A percentile compares a stretch with the other conserved stretches of the same genome.
These are phyloP conservation scores for Chrysosporium keratinophilum DNA, from an alignment of 2,329 filamentous ascomycete species.

Conservation along the genomic window DNA sequence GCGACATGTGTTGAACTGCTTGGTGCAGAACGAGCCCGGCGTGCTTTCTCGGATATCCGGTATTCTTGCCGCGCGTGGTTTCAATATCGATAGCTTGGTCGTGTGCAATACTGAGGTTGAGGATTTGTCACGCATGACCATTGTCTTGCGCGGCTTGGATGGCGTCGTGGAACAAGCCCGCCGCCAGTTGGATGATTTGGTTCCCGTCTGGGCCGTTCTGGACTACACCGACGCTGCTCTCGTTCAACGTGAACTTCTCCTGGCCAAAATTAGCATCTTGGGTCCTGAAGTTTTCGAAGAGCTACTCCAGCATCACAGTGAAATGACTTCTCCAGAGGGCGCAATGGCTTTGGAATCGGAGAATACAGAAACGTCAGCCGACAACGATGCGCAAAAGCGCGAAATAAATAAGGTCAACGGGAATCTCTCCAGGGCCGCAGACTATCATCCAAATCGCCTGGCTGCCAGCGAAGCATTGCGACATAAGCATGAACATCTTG, in stretches of 20 bases:
- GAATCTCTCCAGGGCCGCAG: conserved; percentile 30
- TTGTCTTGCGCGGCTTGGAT: conserved; percentile 90
- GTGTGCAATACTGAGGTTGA: conserved; percentile 97
- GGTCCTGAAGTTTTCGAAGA: conserved; percentile 98
- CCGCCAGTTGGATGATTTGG: conserved; percentile 87
- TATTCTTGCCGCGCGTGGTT: conserved; percentile 87
- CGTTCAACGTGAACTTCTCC: conserved; percentile 86
- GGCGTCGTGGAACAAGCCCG: conserved; percentile 84
- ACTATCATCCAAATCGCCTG: conserved; percentile 85
- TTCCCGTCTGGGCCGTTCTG: conserved; percentile 95
- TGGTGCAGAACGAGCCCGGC: conserved; percentile 97
- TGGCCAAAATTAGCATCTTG: conserved; percentile 93
- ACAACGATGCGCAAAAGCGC: conserved; percentile 23
- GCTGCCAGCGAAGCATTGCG: conserved; percentile 79
- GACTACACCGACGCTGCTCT: conserved; percentile 90
- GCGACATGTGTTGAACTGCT: conserved; percentile 92
- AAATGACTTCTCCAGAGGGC: conserved; percentile 53
- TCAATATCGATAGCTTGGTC: conserved; percentile 98
- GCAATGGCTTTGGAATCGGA: conserved; percentile 29
- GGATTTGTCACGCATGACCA: conserved; percentile 96
- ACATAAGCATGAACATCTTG: conserved; percentile 95
- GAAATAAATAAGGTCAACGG: conserved; percentile 33
- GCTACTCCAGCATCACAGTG: conserved; percentile 85
- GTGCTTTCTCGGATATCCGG: conserved; percentile 93
- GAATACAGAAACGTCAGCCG: conserved; percentile 9